Evolutionary conservation across 257 asterid species (phyloP), one percentile per base, ranked within the genome.

Genomic region (Nicotiana otophora): DNA sequence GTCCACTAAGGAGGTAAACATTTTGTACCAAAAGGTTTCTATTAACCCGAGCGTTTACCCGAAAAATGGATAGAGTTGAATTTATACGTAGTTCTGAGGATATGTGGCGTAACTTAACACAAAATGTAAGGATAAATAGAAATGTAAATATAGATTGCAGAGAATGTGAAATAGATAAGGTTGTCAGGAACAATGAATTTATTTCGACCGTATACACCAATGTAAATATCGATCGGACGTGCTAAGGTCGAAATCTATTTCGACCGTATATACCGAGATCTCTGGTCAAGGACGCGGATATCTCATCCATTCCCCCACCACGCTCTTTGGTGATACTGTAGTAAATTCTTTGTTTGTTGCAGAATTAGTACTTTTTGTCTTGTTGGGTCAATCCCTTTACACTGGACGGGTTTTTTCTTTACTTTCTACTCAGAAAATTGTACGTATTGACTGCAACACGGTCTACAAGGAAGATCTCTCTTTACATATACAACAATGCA

Each of bases 401-500:
- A 58, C 55, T 39, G 70, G 39, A 79, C 17, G 74, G 31, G 20
- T 74, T 79, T 63, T 36, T 46, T 33, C 31, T 34, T 61, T 61
- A 61, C 68, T 60, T 55, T 58, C n/a, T 60, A 31, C 55, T 12
- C 34, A 33, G 54, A 60, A 42, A 39, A 7, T 61, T 79, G 46
- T 5, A 79, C 3, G 28, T 79, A 79, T 61, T 36, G 55, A 79
- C 82, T 58, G 55, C 82, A 36, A 9, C 23, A 11, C 10, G 39
- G 58, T 36, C 75, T 62, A 42, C 58, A 62, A 79, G 70, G 20
- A 58, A 33, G 72, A 60, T 36, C 74, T 61, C 82, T 51, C 62
- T 79, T 34, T 79, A 51, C 74, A 36, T 60, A 36, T 79, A 79
- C 74, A 79, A 39, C 75, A 79, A 74, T 23, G 62, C 20, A 74